Evolutionary conservation across 1,284 basidiomycete species (phyloP), one percentile per base, ranked within the genome.

Genomic region (Mycena citricolor): DNA sequence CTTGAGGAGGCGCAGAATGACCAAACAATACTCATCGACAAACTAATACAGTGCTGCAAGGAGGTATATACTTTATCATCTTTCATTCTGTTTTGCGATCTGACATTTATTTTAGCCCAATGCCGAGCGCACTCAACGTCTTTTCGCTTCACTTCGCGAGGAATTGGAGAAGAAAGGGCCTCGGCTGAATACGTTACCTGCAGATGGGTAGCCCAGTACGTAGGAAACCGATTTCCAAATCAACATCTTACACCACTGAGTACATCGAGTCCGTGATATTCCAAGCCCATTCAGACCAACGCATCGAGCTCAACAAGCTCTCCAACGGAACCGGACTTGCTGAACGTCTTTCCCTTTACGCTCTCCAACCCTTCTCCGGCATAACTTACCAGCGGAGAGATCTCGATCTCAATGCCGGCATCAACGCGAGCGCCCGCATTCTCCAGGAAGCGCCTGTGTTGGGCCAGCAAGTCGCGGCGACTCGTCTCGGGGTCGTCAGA

Each of bases 401-500:
- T 69, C 67, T 99, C 94, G 48, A 98, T 85, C 63, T 95, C 90
- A 12, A 87, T 81, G 21, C 72, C 80, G 2, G 81, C 77, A 21
- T 66, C 61, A 21, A 98, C 69, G 22, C 60, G 73, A 12, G 90
- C 94, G 8, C 97, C 95, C 0, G 89, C 88, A 0, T 57, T 66
- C 57, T 84, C 76, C 54, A 99, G 69, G 82, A 92, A 99, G 31
- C 90, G 73, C 59, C 68, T 77, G 61, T 98, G 93, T 69, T 97
- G 92, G n/a, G 83, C 78, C 41, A 98, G 77, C 42, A 99, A 71
- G 70, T 99, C 95, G 36, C 83, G 76, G 34, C 94, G 77, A 57
- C 89, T 94, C 21, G 95, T 97, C 56, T 87, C 83, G 21, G 94
- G 90, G 62, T 92, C 86, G 65, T 99, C 97, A n/a, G 86, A 76